Percentiles rank a stretch among this genome's conserved stretches.
phyloP scores from a whole-genome alignment of 495 filamentous ascomycete species.

The Penicillium canescens region DNA sequence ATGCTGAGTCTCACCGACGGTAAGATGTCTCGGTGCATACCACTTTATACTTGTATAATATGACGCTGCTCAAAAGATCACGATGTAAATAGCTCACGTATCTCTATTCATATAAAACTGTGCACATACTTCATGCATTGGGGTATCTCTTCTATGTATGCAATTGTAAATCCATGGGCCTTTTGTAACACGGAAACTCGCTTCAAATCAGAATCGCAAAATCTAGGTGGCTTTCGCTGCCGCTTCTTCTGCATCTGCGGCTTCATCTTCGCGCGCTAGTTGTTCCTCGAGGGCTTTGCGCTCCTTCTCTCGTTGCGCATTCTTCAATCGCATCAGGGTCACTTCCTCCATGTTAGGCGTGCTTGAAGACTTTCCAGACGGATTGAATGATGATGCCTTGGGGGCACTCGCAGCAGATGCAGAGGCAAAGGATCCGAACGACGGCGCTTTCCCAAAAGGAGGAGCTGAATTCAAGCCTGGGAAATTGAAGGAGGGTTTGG shows the following conservation, averaged over 20 bases:
- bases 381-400: constrained; percentile 31
- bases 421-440: constrained; percentile 51
- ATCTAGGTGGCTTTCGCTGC: constrained; percentile 14
- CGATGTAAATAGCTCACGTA: constrained; percentile 16
- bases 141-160: constrained; percentile 15
- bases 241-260: constrained; percentile 46
- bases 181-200: background rate
- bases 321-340: constrained; percentile 62
- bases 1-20: background rate
- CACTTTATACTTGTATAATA: constrained; percentile 24
- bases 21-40: background rate
- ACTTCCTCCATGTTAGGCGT: constrained; percentile 58
- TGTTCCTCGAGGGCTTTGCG: constrained; percentile 55
- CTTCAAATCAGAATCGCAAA: background rate
- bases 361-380: constrained; percentile 26
- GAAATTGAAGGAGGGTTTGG: constrained; percentile 39
- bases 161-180: background rate
- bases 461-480: constrained; percentile 29
- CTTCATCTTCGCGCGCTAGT: constrained; percentile 51
- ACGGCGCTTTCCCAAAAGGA: constrained; percentile 44
- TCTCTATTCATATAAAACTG: constrained; percentile 7
- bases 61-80: constrained; percentile 2
- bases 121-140: background rate
- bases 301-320: constrained; percentile 57
- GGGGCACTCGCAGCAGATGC: constrained; percentile 29